phyloP scores from a whole-genome alignment of 2,329 filamentous ascomycete species.

The Ascochyta lentis region DNA sequence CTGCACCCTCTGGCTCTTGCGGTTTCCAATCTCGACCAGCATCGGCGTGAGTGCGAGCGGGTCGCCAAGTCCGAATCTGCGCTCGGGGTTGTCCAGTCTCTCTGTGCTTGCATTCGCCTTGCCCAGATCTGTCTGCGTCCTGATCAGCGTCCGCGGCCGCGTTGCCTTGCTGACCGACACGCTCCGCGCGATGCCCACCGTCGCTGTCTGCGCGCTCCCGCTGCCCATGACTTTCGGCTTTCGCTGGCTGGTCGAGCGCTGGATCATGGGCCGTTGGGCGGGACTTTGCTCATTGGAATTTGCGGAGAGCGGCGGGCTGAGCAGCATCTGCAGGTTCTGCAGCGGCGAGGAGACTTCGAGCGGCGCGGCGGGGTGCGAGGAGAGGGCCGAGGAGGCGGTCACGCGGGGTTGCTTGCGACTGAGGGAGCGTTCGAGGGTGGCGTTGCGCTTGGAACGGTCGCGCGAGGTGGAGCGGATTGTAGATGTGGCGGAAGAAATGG shows the following conservation, averaged over 20 bases:
- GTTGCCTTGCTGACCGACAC: conserved; percentile 42
- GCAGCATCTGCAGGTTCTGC: conserved; percentile 26
- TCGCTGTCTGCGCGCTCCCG: conserved; percentile 24
- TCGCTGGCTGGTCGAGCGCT: conserved; percentile 15
- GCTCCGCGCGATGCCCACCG: conserved; percentile 42
- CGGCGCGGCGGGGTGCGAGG: conserved; percentile 34
- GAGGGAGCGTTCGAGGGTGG: conserved; percentile 3
- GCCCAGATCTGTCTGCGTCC: conserved; percentile 14
- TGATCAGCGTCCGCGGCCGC: conserved; percentile 29
- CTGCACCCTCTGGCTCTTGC: conserved; percentile 46
- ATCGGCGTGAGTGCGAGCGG: conserved; percentile 42
- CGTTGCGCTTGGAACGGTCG: neutral
- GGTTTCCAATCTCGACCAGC: conserved; percentile 46
- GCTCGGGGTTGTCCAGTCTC: conserved; percentile 23
- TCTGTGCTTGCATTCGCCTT: conserved; percentile 14
- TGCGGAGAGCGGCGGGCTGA: conserved; percentile 27
- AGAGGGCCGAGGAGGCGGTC: conserved; percentile 37
- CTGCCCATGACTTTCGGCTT: conserved; percentile 7
- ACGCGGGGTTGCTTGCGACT: conserved; percentile 30
- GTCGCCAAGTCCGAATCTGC: conserved; percentile 37
- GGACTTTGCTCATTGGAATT: conserved; percentile 1
- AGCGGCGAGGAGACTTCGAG: conserved; percentile 32
- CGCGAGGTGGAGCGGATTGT: neutral
- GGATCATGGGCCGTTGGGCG: conserved; percentile 23
- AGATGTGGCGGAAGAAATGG: neutral